These are phyloP conservation scores for Plicaturopsis crispa DNA, from an alignment of 768 basidiomycete species.

Conservation along the genomic window DNA sequence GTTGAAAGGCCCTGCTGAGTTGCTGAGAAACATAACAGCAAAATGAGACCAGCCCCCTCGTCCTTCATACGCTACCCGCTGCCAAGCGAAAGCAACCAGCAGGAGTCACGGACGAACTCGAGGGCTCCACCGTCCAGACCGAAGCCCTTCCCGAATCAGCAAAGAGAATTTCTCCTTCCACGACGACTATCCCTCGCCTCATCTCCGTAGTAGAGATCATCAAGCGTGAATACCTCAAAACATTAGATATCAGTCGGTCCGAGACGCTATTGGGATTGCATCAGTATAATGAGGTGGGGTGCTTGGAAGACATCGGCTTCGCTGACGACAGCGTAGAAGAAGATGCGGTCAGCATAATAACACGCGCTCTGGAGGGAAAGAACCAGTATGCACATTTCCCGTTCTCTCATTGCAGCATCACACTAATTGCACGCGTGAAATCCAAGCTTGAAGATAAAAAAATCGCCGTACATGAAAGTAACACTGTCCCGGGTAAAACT, in stretches of 20 bases:
- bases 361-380: constrained; percentile 45
- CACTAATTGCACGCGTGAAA: constrained; percentile 1
- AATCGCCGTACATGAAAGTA: constrained; percentile 64
- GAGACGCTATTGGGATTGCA: constrained; percentile 48
- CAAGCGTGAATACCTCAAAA: constrained; percentile 70
- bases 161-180: constrained; percentile 16
- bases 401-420: too few relatives aligned
- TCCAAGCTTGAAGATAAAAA: constrained; percentile 44
- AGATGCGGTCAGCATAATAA: constrained; percentile 23
- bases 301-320: constrained; percentile 34
- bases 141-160: constrained; percentile 5
- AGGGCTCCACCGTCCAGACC: constrained; percentile 3
- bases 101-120: neutral
- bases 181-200: constrained; percentile 47
- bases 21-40: too few relatives aligned
- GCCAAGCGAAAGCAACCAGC: too few relatives aligned
- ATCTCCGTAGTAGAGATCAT: constrained; percentile 78
- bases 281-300: constrained; percentile 71
- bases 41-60: constrained; percentile 41
- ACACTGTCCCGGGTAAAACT: constrained; percentile 40
- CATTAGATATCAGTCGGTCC: constrained; percentile 32
- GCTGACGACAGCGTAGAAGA: constrained; percentile 15
- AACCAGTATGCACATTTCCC: constrained; percentile 43
- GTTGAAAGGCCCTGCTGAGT: neutral
- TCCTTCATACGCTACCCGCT: constrained; percentile 53